A percentile compares a stretch with the other conserved stretches of the same genome.
These are phyloP conservation scores for Astragalus membranaceus DNA, from an alignment of 306 rosid species.

Conservation along the genomic window DNA sequence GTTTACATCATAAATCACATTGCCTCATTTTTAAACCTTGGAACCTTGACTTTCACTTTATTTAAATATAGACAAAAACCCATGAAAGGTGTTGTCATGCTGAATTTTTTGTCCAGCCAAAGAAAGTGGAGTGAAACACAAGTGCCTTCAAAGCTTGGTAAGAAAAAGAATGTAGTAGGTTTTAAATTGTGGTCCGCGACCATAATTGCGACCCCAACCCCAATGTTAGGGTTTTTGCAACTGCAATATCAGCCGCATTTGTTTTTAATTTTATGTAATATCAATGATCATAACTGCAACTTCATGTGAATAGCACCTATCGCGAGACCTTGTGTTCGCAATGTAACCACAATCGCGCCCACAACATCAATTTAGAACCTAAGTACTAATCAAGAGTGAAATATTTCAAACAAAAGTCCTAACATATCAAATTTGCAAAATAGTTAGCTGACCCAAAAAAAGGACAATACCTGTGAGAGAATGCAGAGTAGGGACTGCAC, in stretches of 20 bases:
- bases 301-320: too few species aligned
- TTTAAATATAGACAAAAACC: not conserved
- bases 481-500: conserved; percentile 81
- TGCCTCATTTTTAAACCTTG: conserved; percentile 1
- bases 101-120: not conserved
- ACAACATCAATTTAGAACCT: too few species aligned
- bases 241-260: not conserved
- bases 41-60: not conserved
- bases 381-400: not conserved
- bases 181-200: not conserved
- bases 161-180: not conserved
- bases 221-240: too few species aligned
- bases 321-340: too few species aligned
- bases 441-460: not conserved
- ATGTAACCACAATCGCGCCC: too few species aligned
- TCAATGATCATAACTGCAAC: too few species aligned
- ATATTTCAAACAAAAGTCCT: not conserved
- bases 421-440: conserved; percentile 12
- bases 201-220: not conserved
- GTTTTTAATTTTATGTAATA: too few species aligned
- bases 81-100: not conserved
- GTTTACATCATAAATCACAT: conserved; percentile 15
- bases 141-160: not conserved
- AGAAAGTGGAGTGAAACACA: not conserved
- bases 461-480: conserved; percentile 56